Evolutionary conservation across 2,329 filamentous ascomycete genomes (phyloP), one percentile per base, ranked within the genome.

Genomic region (Helotiales sp.): DNA sequence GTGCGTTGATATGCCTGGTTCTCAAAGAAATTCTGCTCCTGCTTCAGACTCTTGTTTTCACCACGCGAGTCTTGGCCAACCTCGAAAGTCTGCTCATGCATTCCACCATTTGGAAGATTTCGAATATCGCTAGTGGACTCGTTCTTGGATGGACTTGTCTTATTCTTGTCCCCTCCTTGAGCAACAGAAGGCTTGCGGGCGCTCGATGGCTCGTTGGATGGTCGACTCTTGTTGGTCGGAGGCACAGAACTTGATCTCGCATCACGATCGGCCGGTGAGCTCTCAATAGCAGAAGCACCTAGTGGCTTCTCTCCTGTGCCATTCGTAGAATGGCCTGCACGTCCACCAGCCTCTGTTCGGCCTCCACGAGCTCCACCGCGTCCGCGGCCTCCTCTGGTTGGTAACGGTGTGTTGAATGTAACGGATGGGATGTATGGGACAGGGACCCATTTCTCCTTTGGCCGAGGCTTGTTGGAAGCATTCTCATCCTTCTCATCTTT

Each of bases 401-500:
- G 88, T 47, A 97, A 79, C 30, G 91, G 93, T 0, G 96, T 97
- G 77, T 93, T 91, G 79, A 97, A 98, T 66, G 90, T 89, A 58
- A 96, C 93, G 15, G 88, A 91, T 8, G 93, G 95, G 13, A 92
- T 93, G 75, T 94, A 95, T 37, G 90, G 88, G 65, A 97, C 87
- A 1, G 89, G 86, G 66, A 92, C 89, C 95, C 96, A 98, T 75
- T 93, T 92, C 74, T 91, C 89, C 82, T 96, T 96, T 65, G 86
- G 83, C 69, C 87, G 83, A 15, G 82, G 78, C 72, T 85, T 89
- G 79, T 82, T 87, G 74, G 67, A 81, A 73, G 72, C 78, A 74
- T 76, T 84, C 74, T 86, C 88, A 69, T 89, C 85, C 50, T 79
- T 81, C 71, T 91, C 90, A 57, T 89, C 87, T 69, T 92, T 90